Evolutionary conservation across 805 yeast genomes (phyloP).

Genomic region (Yamadazyma scolyti): DNA sequence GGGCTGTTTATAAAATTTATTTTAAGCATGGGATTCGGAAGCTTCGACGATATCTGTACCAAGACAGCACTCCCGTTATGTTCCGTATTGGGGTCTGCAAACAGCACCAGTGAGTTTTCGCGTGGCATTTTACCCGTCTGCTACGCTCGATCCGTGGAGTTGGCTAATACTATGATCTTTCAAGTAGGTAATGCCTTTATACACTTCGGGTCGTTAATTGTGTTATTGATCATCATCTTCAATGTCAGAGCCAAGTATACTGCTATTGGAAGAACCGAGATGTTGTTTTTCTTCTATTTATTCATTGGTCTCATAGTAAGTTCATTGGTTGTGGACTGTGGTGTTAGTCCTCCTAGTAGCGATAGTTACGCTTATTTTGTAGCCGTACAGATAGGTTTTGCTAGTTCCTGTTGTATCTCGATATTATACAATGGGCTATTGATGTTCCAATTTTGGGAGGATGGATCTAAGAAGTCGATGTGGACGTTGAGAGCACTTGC

Average conservation of each 20-base stretch:
- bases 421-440: conserved; percentile 71
- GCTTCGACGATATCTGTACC: conserved; percentile 58
- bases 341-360: conserved; percentile 87
- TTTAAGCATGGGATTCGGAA: conserved; percentile 60
- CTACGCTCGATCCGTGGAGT: conserved; percentile 78
- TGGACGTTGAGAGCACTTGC: conserved; percentile 50
- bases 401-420: conserved; percentile 68
- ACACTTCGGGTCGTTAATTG: conserved; percentile 68
- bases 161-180: conserved; percentile 90
- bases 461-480: conserved; percentile 72
- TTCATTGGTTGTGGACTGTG: conserved; percentile 81
- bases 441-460: conserved; percentile 93
- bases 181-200: conserved; percentile 85
- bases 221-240: conserved; percentile 67
- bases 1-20: too few species aligned
- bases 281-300: conserved; percentile 67
- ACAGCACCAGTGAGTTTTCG: conserved; percentile 27
- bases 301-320: conserved; percentile 56
- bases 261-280: conserved; percentile 89
- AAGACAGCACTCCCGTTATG: conserved; percentile 77
- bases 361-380: conserved; percentile 76
- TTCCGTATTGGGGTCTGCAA: conserved; percentile 60
- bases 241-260: conserved; percentile 83
- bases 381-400: conserved; percentile 71
- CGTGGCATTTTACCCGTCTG: conserved; percentile 73